phyloP scores from a whole-genome alignment of 139 green algal species.

The Raphidocelis subcapitata region DNA sequence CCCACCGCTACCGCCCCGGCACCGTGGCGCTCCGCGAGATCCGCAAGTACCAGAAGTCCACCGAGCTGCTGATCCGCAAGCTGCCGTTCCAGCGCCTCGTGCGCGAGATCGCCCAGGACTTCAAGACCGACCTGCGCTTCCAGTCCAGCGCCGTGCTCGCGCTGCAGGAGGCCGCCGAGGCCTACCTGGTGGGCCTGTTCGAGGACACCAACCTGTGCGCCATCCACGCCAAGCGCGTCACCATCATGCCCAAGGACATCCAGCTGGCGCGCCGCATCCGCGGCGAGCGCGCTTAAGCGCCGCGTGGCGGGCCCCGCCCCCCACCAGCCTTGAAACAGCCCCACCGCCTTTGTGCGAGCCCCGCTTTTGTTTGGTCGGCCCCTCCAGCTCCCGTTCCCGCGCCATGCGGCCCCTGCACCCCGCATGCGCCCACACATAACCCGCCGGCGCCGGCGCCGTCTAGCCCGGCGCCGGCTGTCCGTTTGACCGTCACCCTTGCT shows the following conservation, averaged over 20 bases:
- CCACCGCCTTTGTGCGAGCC: too few species aligned
- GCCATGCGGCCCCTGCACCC: too few species aligned
- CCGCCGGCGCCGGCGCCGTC: too few species aligned
- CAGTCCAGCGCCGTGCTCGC: constrained; percentile 90
- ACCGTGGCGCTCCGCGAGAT: constrained; percentile 91
- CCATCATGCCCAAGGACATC: constrained; percentile 97
- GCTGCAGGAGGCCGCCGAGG: constrained; percentile 97
- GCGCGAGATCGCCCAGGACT: constrained; percentile 97
- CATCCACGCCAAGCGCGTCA: constrained; percentile 93
- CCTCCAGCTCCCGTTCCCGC: too few species aligned
- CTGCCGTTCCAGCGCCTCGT: constrained; percentile 95
- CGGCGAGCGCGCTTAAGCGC: constrained; percentile 80
- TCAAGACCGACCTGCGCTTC: constrained; percentile 96
- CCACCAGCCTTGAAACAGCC: too few species aligned
- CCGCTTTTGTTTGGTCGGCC: too few species aligned
- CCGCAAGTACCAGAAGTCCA: constrained; percentile 93
- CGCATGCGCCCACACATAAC: too few species aligned
- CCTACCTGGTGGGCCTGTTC: constrained; percentile 98
- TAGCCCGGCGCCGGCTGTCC: too few species aligned
- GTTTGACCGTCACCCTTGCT: too few species aligned
- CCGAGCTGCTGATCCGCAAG: constrained; percentile 94
- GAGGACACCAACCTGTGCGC: constrained; percentile 92
- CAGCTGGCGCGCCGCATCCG: constrained; percentile 91
- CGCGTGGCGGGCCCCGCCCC: too few species aligned
- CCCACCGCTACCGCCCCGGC: constrained; percentile 80